Percentiles rank a stretch among this genome's conserved stretches.
phyloP scores from a whole-genome alignment of 2,329 filamentous ascomycete species.

The Monilinia fructigena region DNA sequence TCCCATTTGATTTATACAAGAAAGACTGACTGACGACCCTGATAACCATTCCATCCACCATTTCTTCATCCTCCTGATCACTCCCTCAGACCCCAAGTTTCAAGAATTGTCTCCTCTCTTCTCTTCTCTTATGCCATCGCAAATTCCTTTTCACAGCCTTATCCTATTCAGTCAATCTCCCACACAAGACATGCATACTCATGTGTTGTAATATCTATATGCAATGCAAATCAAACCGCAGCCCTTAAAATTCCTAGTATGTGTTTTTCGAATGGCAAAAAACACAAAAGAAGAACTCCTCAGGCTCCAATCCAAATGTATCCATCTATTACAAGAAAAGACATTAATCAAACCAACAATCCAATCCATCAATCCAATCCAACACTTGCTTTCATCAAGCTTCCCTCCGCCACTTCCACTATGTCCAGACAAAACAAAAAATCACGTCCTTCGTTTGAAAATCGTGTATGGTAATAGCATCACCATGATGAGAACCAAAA shows the following conservation, averaged over 20 bases:
- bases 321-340: constrained; percentile 14
- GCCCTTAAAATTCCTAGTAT: constrained; percentile 12
- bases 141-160: background rate
- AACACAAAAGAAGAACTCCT: constrained; percentile 8
- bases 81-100: no score
- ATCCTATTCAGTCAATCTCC: background rate
- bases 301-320: constrained; percentile 14
- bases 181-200: background rate
- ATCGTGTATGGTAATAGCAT: constrained; percentile 1
- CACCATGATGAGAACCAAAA: constrained; percentile 1
- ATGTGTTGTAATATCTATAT: constrained; percentile 10
- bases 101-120: no score
- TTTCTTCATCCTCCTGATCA: no score
- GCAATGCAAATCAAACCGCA: constrained; percentile 1
- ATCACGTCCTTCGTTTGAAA: background rate
- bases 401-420: background rate
- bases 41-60: no score
- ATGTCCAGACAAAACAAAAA: constrained; percentile 12
- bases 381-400: background rate
- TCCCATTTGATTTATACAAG: no score
- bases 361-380: background rate
- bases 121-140: no score
- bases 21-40: no score
- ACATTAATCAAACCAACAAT: constrained; percentile 12
- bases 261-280: constrained; percentile 5